These are phyloP conservation scores for Dimocarpus longan DNA, from an alignment of 345 rosid species.

Conservation along the genomic window DNA sequence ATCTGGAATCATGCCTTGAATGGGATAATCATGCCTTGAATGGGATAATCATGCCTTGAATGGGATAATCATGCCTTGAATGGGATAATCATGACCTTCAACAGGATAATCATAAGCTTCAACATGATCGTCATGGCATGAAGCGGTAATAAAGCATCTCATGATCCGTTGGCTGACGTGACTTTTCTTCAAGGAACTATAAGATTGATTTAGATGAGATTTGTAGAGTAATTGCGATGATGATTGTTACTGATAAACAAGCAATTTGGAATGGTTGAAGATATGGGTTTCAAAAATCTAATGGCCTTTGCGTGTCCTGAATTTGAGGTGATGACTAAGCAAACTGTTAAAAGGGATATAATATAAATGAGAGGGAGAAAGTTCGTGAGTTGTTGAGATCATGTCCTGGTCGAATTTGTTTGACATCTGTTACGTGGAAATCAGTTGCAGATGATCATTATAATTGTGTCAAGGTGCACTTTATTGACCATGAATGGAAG, in stretches of 20 bases:
- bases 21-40: slow-evolving; percentile 12
- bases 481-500: slow-evolving; percentile 37
- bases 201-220: slow-evolving; percentile 26
- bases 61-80: slow-evolving; percentile 26
- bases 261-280: slow-evolving; percentile 26
- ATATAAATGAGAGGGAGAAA: slow-evolving; percentile 25
- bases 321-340: slow-evolving; percentile 19
- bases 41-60: slow-evolving; percentile 12
- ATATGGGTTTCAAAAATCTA: slow-evolving; percentile 27
- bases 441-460: slow-evolving; percentile 22
- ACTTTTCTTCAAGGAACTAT: slow-evolving; percentile 18
- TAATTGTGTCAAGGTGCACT: slow-evolving; percentile 29
- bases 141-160: slow-evolving; percentile 10
- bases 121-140: neutral
- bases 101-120: neutral
- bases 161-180: slow-evolving; percentile 23
- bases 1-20: slow-evolving; percentile 29
- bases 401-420: slow-evolving; percentile 38
- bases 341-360: slow-evolving; percentile 24
- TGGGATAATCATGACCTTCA: slow-evolving; percentile 13
- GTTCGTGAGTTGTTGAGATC: slow-evolving; percentile 29
- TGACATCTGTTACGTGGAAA: slow-evolving; percentile 32
- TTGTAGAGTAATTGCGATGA: slow-evolving; percentile 22
- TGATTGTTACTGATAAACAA: slow-evolving; percentile 30
- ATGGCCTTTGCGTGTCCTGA: slow-evolving; percentile 34